These are phyloP conservation scores for Boletales sp. DNA, from an alignment of 768 basidiomycete species.

Conservation along the genomic window DNA sequence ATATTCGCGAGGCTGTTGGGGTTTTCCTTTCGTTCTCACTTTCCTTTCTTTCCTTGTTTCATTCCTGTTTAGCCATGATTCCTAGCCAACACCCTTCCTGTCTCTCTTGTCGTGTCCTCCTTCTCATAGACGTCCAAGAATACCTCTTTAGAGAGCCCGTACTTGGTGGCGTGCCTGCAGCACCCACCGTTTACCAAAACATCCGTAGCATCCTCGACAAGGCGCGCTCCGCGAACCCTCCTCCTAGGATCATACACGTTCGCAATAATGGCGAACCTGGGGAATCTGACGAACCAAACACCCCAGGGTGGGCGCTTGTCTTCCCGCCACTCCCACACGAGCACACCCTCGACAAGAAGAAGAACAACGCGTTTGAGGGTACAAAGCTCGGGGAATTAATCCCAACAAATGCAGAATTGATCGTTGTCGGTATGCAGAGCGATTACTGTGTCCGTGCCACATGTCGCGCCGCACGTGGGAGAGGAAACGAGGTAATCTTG, in stretches of 20 bases:
- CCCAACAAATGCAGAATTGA: slow-evolving; percentile 52
- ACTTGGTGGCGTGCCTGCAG: slow-evolving; percentile 51
- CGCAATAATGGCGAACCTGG: slow-evolving; percentile 61
- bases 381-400: slow-evolving; percentile 51
- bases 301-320: slow-evolving; percentile 60
- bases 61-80: slow-evolving; percentile 13
- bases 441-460: slow-evolving; percentile 58
- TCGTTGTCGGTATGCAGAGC: slow-evolving; percentile 65
- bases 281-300: slow-evolving; percentile 55
- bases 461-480: slow-evolving; percentile 56
- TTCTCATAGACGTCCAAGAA: slow-evolving; percentile 57
- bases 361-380: slow-evolving; percentile 68
- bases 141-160: slow-evolving; percentile 47
- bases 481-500: slow-evolving; percentile 65
- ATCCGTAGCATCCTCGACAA: slow-evolving; percentile 45
- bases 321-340: slow-evolving; percentile 51
- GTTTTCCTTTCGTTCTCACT: background rate
- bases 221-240: slow-evolving; percentile 45
- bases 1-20: slow-evolving; percentile 6
- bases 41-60: background rate
- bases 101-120: slow-evolving; percentile 43
- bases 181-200: slow-evolving; percentile 41
- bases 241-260: slow-evolving; percentile 62
- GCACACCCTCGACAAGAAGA: slow-evolving; percentile 58
- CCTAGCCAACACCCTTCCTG: slow-evolving; percentile 15